phyloP scores from a whole-genome alignment of 495 filamentous ascomycete genomes.

The Sporormia fimetaria region DNA sequence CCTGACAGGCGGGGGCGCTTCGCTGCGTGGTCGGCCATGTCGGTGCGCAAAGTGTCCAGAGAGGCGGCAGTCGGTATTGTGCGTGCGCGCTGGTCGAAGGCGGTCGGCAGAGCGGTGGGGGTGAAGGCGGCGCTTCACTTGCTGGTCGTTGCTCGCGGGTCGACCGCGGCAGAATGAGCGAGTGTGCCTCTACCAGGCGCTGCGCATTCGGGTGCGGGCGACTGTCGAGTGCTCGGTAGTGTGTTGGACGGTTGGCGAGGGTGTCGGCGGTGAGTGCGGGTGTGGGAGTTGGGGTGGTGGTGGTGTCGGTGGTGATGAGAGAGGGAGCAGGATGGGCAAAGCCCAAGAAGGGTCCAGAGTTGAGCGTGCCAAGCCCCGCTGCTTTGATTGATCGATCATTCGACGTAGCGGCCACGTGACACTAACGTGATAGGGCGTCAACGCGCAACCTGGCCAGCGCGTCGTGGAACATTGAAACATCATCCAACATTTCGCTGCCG shows the following conservation, averaged over 20 bases:
- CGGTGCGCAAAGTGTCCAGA: not conserved
- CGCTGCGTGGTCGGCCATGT: conserved; percentile 18
- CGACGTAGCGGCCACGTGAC: too few species aligned
- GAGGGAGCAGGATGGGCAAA: conserved; percentile 23
- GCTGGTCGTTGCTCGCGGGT: conserved; percentile 10
- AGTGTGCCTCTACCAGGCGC: conserved; percentile 7
- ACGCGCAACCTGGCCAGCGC: too few species aligned
- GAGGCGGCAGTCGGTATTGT: conserved; percentile 1
- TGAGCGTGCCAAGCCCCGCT: too few species aligned
- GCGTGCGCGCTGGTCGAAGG: not conserved
- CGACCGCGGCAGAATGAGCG: conserved; percentile 15
- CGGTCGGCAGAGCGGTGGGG: not conserved
- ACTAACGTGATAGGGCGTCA: too few species aligned
- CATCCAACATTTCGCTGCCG: too few species aligned
- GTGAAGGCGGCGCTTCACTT: conserved; percentile 14
- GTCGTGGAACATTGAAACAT: too few species aligned
- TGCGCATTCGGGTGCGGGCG: conserved; percentile 11
- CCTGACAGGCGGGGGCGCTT: conserved; percentile 29
- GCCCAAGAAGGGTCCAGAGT: too few species aligned
- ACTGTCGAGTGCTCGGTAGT: not conserved
- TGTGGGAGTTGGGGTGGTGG: conserved; percentile 3
- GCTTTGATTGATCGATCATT: too few species aligned
- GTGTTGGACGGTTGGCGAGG: not conserved
- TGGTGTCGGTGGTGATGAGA: conserved; percentile 24
- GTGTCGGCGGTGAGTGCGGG: not conserved